Conservation (phyloP, 1,139 yeast species). For the Chernovozyma aurita region DNA sequence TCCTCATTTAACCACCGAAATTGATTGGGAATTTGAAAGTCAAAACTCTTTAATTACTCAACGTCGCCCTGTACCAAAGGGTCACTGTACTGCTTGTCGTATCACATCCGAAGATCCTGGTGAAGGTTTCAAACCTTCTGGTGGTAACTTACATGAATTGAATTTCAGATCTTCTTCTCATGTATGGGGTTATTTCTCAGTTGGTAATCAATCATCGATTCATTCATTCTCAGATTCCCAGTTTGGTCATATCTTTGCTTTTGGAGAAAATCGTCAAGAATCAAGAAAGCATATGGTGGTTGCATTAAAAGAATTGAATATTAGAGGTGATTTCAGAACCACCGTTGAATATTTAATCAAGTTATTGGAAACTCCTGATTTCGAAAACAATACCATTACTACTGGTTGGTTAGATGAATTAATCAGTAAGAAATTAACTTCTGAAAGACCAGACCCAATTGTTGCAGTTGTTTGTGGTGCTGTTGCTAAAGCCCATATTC, state of each 20-base stretch:
- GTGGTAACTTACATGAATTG: constrained; percentile 93
- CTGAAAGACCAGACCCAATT: constrained; percentile 91
- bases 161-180: constrained; percentile 95
- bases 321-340: constrained; percentile 97
- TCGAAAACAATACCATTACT: constrained; percentile 92
- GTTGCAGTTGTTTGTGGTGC: constrained; percentile 97
- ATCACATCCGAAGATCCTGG: constrained; percentile 98
- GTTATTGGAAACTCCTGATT: constrained; percentile 91
- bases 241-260: constrained; percentile 97
- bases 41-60: constrained; percentile 71
- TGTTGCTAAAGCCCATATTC: constrained; percentile 85
- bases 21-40: constrained; percentile 83
- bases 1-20: constrained; percentile 85
- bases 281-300: constrained; percentile 99
- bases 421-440: constrained; percentile 86
- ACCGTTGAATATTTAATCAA: constrained; percentile 96
- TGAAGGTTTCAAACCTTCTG: constrained; percentile 97
- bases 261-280: constrained; percentile 97
- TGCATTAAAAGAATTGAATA: constrained; percentile 91
- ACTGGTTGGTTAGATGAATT: constrained; percentile 99
- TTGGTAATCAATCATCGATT: constrained; percentile 92
- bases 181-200: constrained; percentile 99
- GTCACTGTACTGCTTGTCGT: constrained; percentile 98
- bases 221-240: constrained; percentile 98
- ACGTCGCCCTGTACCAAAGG: constrained; percentile 92